phyloP scores from a whole-genome alignment of 1,284 basidiomycete genomes.

The Austroboletus rostrupii region DNA sequence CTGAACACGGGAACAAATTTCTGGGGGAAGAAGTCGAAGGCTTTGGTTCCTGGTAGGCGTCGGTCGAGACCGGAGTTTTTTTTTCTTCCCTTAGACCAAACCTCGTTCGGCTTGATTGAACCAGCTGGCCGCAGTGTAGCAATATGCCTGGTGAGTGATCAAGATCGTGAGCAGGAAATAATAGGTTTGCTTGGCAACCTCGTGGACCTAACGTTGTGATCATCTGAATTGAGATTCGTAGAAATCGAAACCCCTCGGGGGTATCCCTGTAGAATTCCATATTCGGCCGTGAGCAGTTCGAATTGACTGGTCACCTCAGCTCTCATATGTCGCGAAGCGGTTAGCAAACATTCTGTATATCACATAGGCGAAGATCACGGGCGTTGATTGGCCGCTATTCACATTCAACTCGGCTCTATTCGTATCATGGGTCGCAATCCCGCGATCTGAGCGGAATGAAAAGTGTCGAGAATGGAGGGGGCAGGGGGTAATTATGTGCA shows the following conservation, averaged over 20 bases:
- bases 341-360: background rate
- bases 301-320: too few species aligned
- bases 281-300: too few species aligned
- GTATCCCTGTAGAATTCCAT: background rate
- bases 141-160: conserved; percentile 2
- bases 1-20: too few species aligned
- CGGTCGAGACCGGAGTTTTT: too few species aligned
- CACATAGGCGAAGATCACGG: conserved; percentile 23
- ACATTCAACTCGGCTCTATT: background rate
- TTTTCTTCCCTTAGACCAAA: too few species aligned
- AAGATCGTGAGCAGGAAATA: background rate
- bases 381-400: conserved; percentile 15
- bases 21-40: too few species aligned
- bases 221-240: conserved; percentile 1
- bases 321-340: background rate
- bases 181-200: conserved; percentile 1
- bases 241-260: background rate
- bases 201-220: conserved; percentile 24
- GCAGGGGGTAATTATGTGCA: too few species aligned
- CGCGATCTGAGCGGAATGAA: conserved; percentile 1
- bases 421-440: conserved; percentile 3
- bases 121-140: too few species aligned
- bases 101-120: too few species aligned
- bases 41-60: too few species aligned
- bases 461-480: background rate